A percentile compares a stretch with the other conserved stretches of the same genome.
These are phyloP conservation scores for Cyberlindnera meyerae DNA, from an alignment of 805 yeast genomes.

Conservation along the genomic window DNA sequence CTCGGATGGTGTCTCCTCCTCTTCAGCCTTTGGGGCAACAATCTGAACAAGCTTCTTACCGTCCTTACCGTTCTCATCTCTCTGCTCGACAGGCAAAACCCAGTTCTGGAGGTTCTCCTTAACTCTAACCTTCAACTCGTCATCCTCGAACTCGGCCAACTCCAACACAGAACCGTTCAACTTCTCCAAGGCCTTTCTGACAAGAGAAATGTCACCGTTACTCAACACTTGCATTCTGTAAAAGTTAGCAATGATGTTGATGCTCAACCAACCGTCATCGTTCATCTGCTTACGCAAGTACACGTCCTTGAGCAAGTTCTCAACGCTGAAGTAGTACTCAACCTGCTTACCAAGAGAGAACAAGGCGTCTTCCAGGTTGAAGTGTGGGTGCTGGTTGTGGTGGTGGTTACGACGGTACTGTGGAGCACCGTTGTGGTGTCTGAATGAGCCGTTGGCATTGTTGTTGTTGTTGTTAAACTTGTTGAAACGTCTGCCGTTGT, in stretches of 20 bases:
- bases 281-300: slow-evolving; percentile 81
- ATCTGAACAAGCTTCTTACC: slow-evolving; percentile 27
- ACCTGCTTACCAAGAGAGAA: slow-evolving; percentile 46
- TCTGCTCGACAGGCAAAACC: slow-evolving; percentile 55
- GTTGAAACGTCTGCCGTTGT: slow-evolving; percentile 19
- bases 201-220: slow-evolving; percentile 46
- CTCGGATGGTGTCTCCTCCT: too few relatives aligned
- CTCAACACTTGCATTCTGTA: slow-evolving; percentile 69
- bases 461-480: slow-evolving; percentile 12
- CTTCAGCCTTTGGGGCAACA: slow-evolving; percentile 14
- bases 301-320: slow-evolving; percentile 80
- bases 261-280: slow-evolving; percentile 64
- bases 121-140: slow-evolving; percentile 57
- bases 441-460: slow-evolving; percentile 4
- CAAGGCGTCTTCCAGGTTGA: slow-evolving; percentile 16
- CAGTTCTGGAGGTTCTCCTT: slow-evolving; percentile 55
- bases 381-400: slow-evolving; percentile 10
- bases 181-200: slow-evolving; percentile 54
- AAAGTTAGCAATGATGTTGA: slow-evolving; percentile 60
- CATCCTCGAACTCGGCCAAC: slow-evolving; percentile 33
- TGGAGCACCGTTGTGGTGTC: slow-evolving; percentile 8
- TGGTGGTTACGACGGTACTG: slow-evolving; percentile 7
- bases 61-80: slow-evolving; percentile 43
- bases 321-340: slow-evolving; percentile 86
- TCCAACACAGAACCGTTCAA: slow-evolving; percentile 32